Evolutionary conservation across 2,329 filamentous ascomycete genomes (phyloP), one percentile per base, ranked within the genome.

Genomic region (Fusarium sp.): DNA sequence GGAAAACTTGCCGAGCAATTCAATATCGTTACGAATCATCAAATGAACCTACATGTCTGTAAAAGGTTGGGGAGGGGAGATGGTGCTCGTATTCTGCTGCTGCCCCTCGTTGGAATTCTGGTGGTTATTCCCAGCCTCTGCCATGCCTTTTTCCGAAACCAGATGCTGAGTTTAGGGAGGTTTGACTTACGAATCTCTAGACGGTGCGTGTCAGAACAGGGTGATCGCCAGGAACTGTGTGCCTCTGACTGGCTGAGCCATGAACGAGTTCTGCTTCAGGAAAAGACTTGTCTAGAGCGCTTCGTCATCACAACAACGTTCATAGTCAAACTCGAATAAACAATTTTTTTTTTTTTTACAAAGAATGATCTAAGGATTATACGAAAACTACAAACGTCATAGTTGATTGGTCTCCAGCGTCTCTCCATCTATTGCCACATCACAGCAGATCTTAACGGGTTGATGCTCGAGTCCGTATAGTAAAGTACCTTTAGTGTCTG

Each of bases 201-300:
- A 68, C 56, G 68, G 39, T 68, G 47, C 68, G 69, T 72, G 68
- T 71, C 64, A 72, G 68, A 60, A 41, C 44, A 61, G 64, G 42
- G 30, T 50, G 70, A 72, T 72, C 70, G 50, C n/a, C 70, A 72
- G 68, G 70, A 65, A 72, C 70, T 71, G 54, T 41, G 15, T 48
- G 58, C 16, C 57, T 72, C 53, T 53, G 45, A 71, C 63, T 71
- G 69, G 69, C 50, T 67, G 36, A 20, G 12, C 28, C 6, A 22
- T 31, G 22, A 55, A 28, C 47, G 33, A 36, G 31, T 36, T 33
- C 62, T 71, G 51, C 54, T 68, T 61, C 51, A 59, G 63, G 71
- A 45, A 73, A 60, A 53, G 71, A 68, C 50, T 53, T 65, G 55
- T 47, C 58, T 55, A 42, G 31, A 55, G 71, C 63, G 71, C 59